Percentiles rank a stretch among this genome's conserved stretches.
These are phyloP conservation scores for Apiotrichum gamsii DNA, from an alignment of 1,284 basidiomycete species.

Conservation along the genomic window DNA sequence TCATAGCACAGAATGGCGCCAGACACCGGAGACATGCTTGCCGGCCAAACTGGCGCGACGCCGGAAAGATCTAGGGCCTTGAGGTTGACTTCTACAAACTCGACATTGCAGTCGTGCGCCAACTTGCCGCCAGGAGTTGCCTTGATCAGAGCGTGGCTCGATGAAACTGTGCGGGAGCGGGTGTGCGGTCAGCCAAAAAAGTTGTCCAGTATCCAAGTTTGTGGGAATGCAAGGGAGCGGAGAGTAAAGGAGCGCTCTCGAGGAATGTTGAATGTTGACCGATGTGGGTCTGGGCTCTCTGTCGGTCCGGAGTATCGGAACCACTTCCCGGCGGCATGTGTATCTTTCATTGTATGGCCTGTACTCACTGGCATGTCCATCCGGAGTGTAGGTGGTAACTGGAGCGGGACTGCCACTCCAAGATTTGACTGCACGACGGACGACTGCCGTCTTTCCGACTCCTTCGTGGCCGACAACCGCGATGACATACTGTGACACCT, in stretches of 20 bases:
- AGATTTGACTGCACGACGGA: conserved; percentile 34
- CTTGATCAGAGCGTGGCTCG: conserved; percentile 31
- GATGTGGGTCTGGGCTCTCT: too few relatives aligned
- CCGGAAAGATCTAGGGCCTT: conserved; percentile 17
- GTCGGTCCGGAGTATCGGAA: too few relatives aligned
- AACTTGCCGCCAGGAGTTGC: conserved; percentile 36
- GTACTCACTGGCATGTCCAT: conserved; percentile 22
- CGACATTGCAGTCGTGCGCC: conserved; percentile 28
- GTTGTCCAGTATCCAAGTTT: too few relatives aligned
- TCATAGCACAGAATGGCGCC: conserved; percentile 46
- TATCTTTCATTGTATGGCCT: too few relatives aligned
- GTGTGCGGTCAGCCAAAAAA: too few relatives aligned
- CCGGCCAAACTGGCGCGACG: conserved; percentile 24
- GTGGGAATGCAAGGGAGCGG: too few relatives aligned
- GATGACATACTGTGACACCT: conserved; percentile 37
- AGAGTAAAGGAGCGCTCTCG: too few relatives aligned
- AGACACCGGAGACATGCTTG: conserved; percentile 25
- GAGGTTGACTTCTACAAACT: conserved; percentile 42
- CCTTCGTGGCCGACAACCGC: conserved; percentile 40
- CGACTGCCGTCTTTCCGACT: conserved; percentile 43
- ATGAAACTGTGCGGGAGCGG: conserved; percentile 28
- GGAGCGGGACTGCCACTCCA: conserved; percentile 33
- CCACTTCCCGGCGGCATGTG: too few relatives aligned
- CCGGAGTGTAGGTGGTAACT: conserved; percentile 11
- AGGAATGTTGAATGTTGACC: too few relatives aligned